Percentiles rank a stretch among this genome's conserved stretches.
Evolutionary conservation across 192 early-diverging fungal genomes (phyloP).

Genomic region (Chytriomyces confervae): DNA sequence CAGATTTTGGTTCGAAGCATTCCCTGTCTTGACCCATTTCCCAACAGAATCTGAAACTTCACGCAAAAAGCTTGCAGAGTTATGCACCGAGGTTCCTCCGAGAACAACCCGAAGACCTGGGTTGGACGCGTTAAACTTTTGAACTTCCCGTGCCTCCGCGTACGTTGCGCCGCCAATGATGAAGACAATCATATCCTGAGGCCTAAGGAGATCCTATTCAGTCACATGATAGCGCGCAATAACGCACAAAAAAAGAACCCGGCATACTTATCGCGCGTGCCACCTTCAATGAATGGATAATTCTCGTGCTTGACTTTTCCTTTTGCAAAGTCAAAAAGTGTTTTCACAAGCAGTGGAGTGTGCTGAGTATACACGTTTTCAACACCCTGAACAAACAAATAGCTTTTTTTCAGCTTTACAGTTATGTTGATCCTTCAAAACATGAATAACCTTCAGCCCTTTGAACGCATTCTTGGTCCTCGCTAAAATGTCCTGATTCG

Average conservation of each 20-base stretch:
- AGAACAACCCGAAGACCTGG: conserved; percentile 83
- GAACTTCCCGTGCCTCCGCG: conserved; percentile 88
- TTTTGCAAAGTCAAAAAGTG: conserved; percentile 79
- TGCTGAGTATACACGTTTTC: conserved; percentile 99
- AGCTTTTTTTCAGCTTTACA: conserved; percentile 8
- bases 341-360: conserved; percentile 80
- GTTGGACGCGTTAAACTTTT: conserved; percentile 78
- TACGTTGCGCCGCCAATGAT: conserved; percentile 95
- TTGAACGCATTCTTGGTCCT: conserved; percentile 89
- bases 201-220: conserved; percentile 49
- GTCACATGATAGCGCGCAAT: background rate
- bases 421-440: conserved; percentile 4
- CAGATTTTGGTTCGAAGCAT: background rate
- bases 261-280: conserved; percentile 52
- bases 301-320: conserved; percentile 76
- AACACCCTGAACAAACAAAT: conserved; percentile 68
- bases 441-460: conserved; percentile 77
- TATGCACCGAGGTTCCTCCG: conserved; percentile 93
- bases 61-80: conserved; percentile 57
- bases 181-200: conserved; percentile 95
- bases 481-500: conserved; percentile 85
- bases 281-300: conserved; percentile 80
- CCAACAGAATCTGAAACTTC: conserved; percentile 51
- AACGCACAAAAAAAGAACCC: background rate
- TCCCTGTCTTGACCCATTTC: conserved; percentile 31